Conservation (phyloP, 1,284 basidiomycete species). For the Leccinum cinnamomeum region DNA sequence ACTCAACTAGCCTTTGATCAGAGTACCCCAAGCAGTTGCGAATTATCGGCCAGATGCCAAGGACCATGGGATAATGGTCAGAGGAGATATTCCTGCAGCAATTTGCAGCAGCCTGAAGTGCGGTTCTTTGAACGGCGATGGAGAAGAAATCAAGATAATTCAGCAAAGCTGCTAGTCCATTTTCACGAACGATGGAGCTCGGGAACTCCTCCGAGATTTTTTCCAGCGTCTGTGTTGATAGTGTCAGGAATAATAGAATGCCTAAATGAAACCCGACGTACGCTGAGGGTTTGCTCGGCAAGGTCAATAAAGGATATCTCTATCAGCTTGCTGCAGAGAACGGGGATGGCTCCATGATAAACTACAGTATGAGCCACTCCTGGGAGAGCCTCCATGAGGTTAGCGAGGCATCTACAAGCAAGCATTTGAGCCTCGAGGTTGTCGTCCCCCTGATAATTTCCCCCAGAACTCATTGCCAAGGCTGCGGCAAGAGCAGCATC, state of each 20-base stretch:
- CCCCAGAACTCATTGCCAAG: slow-evolving; percentile 71
- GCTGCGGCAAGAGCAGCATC: slow-evolving; percentile 85
- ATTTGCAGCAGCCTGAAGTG: slow-evolving; percentile 93
- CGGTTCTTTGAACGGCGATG: slow-evolving; percentile 93
- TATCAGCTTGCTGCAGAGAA: slow-evolving; percentile 91
- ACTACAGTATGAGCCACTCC: slow-evolving; percentile 94
- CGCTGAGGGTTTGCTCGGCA: slow-evolving; percentile 93
- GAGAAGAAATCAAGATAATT: slow-evolving; percentile 97
- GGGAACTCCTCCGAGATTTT: slow-evolving; percentile 97
- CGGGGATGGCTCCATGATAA: slow-evolving; percentile 92
- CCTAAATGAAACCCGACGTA: slow-evolving; percentile 47
- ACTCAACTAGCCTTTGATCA: slow-evolving; percentile 93
- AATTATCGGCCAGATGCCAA: slow-evolving; percentile 88
- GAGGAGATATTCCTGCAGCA: slow-evolving; percentile 89
- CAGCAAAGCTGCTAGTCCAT: slow-evolving; percentile 86
- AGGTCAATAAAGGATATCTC: slow-evolving; percentile 97
- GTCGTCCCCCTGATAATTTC: slow-evolving; percentile 70
- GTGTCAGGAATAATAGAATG: slow-evolving; percentile 21
- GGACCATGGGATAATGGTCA: slow-evolving; percentile 86
- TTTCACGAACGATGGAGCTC: slow-evolving; percentile 90
- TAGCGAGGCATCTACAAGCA: slow-evolving; percentile 92
- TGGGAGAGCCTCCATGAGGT: slow-evolving; percentile 95
- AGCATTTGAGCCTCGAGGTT: slow-evolving; percentile 91
- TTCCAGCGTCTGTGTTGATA: slow-evolving; percentile 76
- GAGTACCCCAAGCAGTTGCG: slow-evolving; percentile 88